Evolutionary conservation across 164 flowering plant genomes (phyloP).

Genomic region (Tetrastigma voinierianum): DNA sequence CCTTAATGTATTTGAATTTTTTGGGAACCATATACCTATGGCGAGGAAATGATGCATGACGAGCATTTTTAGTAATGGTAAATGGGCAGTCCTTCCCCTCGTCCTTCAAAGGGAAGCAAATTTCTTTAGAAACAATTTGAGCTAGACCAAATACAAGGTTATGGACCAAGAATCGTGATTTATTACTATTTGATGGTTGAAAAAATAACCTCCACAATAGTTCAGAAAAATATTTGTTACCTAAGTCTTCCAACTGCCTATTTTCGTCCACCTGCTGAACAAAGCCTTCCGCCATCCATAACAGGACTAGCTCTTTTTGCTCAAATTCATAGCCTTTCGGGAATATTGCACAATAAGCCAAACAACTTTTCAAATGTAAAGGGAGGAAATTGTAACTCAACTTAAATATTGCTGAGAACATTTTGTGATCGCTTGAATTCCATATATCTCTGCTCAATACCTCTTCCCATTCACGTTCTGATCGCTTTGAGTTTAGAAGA

Average conservation of each 20-base stretch:
- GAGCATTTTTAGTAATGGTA: neutral
- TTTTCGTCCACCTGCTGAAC: neutral
- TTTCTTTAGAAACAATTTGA: neutral
- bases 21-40: no score
- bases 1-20: neutral
- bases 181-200: neutral
- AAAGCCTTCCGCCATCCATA: slow-evolving; percentile 13
- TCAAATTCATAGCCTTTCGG: slow-evolving; percentile 6
- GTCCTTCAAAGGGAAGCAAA: no score
- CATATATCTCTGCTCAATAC: no score
- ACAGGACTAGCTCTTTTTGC: neutral
- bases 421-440: neutral
- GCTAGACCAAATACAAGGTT: slow-evolving; percentile 5
- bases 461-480: no score
- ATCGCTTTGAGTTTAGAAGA: no score
- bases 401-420: neutral
- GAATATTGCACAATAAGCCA: slow-evolving; percentile 8
- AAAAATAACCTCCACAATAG: slow-evolving; percentile 2
- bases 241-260: neutral
- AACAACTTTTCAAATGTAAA: slow-evolving; percentile 3
- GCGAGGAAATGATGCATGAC: neutral
- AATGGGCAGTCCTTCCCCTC: neutral
- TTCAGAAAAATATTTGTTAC: neutral
- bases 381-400: neutral
- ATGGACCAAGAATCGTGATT: neutral